Evolutionary conservation across 768 basidiomycete species (phyloP).

Genomic region (Guyanaporus albipodus): DNA sequence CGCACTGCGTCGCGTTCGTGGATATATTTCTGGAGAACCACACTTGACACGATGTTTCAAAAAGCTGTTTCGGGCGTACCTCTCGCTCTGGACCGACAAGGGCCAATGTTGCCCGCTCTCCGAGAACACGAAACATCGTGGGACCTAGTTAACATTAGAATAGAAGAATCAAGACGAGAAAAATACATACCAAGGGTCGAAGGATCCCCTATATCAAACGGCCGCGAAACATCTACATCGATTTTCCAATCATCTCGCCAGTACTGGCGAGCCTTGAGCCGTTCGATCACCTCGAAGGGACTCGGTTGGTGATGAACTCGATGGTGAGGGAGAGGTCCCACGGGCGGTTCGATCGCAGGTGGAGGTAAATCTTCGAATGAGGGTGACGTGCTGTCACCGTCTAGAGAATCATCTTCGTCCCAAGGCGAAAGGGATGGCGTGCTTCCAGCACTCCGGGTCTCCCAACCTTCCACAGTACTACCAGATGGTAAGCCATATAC

Average conservation of each 20-base stretch:
- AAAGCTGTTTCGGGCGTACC: slow-evolving; percentile 25
- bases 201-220: slow-evolving; percentile 64
- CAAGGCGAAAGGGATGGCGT: slow-evolving; percentile 67
- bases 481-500: slow-evolving; percentile 55
- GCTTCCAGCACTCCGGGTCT: slow-evolving; percentile 50
- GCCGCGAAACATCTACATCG: slow-evolving; percentile 37
- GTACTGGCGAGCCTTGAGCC: slow-evolving; percentile 61
- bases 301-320: slow-evolving; percentile 2
- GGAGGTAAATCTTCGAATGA: slow-evolving; percentile 16
- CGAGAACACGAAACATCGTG: slow-evolving; percentile 37
- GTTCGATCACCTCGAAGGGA: slow-evolving; percentile 57
- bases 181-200: slow-evolving; percentile 60
- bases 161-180: neutral
- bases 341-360: neutral
- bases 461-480: slow-evolving; percentile 40
- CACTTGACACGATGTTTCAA: neutral
- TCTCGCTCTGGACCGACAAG: slow-evolving; percentile 41
- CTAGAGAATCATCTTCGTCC: slow-evolving; percentile 45
- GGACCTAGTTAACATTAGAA: slow-evolving; percentile 38
- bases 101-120: slow-evolving; percentile 35
- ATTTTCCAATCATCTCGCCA: slow-evolving; percentile 68
- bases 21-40: slow-evolving; percentile 53
- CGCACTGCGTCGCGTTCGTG: slow-evolving; percentile 73
- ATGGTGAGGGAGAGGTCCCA: neutral
- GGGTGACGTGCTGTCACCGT: slow-evolving; percentile 13